phyloP scores from a whole-genome alignment of 129 eudicot species.

The Escallonia herrerae region DNA sequence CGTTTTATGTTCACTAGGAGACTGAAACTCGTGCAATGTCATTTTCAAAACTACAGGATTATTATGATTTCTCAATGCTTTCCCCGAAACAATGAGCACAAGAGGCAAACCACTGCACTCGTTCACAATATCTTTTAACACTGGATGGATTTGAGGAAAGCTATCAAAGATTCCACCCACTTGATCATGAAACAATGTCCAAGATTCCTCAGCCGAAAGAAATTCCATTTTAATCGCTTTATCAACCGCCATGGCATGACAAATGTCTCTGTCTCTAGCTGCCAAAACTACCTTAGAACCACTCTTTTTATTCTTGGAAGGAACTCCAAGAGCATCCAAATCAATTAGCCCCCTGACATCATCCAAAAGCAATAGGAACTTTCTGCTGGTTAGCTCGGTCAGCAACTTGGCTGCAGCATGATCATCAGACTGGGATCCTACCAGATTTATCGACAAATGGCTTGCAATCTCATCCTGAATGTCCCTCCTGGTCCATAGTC shows the following conservation, averaged over 20 bases:
- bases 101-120: conserved; percentile 15
- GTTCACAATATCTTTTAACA: conserved; percentile 1
- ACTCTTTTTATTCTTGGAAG: neutral
- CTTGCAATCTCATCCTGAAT: neutral
- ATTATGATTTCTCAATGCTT: conserved; percentile 2
- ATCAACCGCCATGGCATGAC: neutral
- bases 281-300: conserved; percentile 5
- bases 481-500: neutral
- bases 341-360: conserved; percentile 6
- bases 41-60: neutral
- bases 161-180: neutral
- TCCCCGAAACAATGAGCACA: neutral
- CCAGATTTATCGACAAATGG: neutral
- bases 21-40: no score
- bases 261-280: conserved; percentile 3
- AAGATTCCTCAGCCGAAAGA: conserved; percentile 5
- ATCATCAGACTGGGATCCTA: neutral
- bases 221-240: neutral
- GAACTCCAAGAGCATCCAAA: conserved; percentile 11
- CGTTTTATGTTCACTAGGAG: neutral
- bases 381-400: neutral
- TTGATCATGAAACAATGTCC: conserved; percentile 5
- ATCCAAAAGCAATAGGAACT: conserved; percentile 11
- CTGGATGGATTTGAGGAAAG: neutral
- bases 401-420: neutral